Conservation (phyloP, 805 yeast genomes). For the Myxozyma lipomycoides region DNA sequence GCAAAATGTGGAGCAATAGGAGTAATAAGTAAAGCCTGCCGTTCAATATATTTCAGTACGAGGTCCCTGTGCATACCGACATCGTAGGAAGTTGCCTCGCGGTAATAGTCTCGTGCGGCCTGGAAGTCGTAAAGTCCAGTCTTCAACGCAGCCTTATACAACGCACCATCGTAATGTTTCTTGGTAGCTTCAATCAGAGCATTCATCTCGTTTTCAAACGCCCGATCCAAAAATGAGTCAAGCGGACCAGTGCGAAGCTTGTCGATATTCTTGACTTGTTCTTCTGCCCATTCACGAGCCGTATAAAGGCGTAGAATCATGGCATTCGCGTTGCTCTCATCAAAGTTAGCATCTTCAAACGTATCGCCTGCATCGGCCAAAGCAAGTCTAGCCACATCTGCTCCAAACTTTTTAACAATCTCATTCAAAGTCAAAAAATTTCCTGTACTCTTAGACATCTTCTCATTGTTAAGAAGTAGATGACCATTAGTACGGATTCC, state of each 20-base stretch:
- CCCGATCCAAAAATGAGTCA: conserved; percentile 72
- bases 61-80: conserved; percentile 79
- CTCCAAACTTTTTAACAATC: conserved; percentile 84
- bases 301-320: conserved; percentile 91
- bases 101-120: conserved; percentile 91
- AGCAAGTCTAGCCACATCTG: conserved; percentile 96
- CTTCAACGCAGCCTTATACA: conserved; percentile 86
- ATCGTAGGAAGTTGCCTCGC: conserved; percentile 62
- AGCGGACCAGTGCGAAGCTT: conserved; percentile 41
- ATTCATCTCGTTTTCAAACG: conserved; percentile 94
- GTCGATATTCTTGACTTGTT: conserved; percentile 42
- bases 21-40: conserved; percentile 76
- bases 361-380: conserved; percentile 98
- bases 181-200: conserved; percentile 68
- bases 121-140: conserved; percentile 91
- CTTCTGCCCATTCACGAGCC: conserved; percentile 94
- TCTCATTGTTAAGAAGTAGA: conserved; percentile 87
- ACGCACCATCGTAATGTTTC: conserved; percentile 64
- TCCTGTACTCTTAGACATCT: conserved; percentile 98
- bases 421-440: conserved; percentile 89
- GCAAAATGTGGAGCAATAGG: conserved; percentile 97
- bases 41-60: conserved; percentile 74
- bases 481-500: conserved; percentile 96
- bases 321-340: conserved; percentile 93
- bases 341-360: conserved; percentile 96